A percentile compares a stretch with the other conserved stretches of the same genome.
These are phyloP conservation scores for Colletotrichum chlorophyti DNA, from an alignment of 2,329 filamentous ascomycete species.

Conservation along the genomic window DNA sequence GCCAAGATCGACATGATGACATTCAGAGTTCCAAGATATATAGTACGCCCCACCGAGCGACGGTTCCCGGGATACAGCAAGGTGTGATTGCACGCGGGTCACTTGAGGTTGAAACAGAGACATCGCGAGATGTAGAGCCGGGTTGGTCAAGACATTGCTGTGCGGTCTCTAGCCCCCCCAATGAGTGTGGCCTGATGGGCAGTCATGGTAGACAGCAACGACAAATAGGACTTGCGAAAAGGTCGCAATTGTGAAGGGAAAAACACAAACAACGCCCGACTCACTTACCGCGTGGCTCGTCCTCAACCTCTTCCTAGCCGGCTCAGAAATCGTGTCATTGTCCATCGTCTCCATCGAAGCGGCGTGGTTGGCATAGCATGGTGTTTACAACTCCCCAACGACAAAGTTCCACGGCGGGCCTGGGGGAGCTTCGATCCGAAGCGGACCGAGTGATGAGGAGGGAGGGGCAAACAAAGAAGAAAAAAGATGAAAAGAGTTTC, in stretches of 20 bases:
- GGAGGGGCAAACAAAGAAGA: background rate
- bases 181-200: background rate
- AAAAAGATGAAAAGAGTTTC: slow-evolving; percentile 27
- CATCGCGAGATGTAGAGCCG: background rate
- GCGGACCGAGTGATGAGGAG: slow-evolving; percentile 37
- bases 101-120: background rate
- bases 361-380: slow-evolving; percentile 10
- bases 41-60: background rate
- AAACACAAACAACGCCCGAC: slow-evolving; percentile 20
- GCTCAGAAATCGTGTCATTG: slow-evolving; percentile 36
- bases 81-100: background rate
- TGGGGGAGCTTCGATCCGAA: slow-evolving; percentile 35
- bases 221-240: background rate
- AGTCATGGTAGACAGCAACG: no score
- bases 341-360: slow-evolving; percentile 33
- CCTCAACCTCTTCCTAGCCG: slow-evolving; percentile 46
- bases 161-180: background rate
- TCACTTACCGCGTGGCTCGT: slow-evolving; percentile 48
- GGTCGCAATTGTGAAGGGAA: no score
- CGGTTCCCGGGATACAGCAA: background rate
- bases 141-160: background rate
- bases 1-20: no score
- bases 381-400: slow-evolving; percentile 1
- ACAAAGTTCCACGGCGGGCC: slow-evolving; percentile 10
- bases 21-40: no score